Percentiles rank a stretch among this genome's conserved stretches.
These are phyloP conservation scores for Golubevia pallescens DNA, from an alignment of 1,284 basidiomycete genomes.

Conservation along the genomic window DNA sequence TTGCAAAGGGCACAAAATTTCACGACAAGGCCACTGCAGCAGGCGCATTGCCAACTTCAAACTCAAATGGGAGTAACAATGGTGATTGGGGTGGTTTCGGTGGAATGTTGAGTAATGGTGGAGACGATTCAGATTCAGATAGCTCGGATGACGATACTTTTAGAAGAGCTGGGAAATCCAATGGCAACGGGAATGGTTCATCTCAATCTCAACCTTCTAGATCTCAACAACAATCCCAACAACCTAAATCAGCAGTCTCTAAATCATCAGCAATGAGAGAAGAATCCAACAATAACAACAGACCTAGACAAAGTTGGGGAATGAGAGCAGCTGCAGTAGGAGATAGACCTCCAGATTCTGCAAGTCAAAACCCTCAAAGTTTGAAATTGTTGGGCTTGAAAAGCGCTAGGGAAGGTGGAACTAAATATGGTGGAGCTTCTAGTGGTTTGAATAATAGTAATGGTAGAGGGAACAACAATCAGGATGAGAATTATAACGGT, in stretches of 20 bases:
- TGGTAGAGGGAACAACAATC: too few species aligned
- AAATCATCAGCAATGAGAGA: background rate
- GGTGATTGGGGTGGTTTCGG: conserved; percentile 10
- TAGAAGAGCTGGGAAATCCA: conserved; percentile 5
- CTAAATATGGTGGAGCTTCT: background rate
- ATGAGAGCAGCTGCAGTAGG: conserved; percentile 47
- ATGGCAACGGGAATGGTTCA: background rate
- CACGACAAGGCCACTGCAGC: conserved; percentile 12
- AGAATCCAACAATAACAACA: background rate
- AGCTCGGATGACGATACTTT: background rate
- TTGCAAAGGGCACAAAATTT: conserved; percentile 25
- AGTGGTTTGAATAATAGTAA: background rate
- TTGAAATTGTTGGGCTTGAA: conserved; percentile 52
- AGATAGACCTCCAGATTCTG: conserved; percentile 42
- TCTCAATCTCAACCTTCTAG: background rate
- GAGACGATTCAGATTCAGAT: background rate
- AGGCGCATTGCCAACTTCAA: background rate
- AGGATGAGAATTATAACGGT: too few species aligned
- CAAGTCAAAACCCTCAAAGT: conserved; percentile 50
- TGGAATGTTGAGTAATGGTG: conserved; percentile 5
- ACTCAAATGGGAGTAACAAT: conserved; percentile 7
- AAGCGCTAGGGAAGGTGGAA: conserved; percentile 22
- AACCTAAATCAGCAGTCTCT: background rate
- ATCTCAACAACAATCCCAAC: background rate
- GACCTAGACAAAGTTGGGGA: conserved; percentile 28